Conservation (phyloP, 2,329 filamentous ascomycete species). For the Phoma herbarum region DNA sequence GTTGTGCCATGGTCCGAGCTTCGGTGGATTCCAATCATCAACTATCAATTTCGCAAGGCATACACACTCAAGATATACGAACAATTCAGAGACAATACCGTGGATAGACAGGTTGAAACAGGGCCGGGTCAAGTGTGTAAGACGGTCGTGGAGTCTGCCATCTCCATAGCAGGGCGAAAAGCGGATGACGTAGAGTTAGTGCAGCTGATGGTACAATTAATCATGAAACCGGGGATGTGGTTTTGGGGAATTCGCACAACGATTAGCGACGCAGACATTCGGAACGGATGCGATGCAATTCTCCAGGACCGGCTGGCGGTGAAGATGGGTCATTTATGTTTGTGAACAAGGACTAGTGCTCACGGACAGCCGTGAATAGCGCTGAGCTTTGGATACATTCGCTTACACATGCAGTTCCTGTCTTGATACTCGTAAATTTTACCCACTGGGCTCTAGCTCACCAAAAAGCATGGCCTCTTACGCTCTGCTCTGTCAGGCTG, state of each 20-base stretch:
- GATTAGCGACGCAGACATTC: neutral
- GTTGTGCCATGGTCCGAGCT: neutral
- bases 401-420: too few relatives aligned
- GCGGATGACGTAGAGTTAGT: neutral
- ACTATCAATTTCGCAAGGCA: neutral
- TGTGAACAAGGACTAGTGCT: too few relatives aligned
- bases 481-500: too few relatives aligned
- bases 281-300: neutral
- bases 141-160: neutral
- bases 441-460: too few relatives aligned
- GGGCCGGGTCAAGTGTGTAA: neutral
- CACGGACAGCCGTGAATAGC: too few relatives aligned
- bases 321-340: neutral
- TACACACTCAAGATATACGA: neutral
- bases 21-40: neutral
- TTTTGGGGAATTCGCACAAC: constrained; percentile 32
- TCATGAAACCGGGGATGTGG: neutral
- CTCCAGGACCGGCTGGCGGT: neutral
- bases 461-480: too few relatives aligned
- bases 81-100: neutral
- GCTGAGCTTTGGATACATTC: too few relatives aligned
- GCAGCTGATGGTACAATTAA: neutral
- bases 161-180: neutral
- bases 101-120: neutral
- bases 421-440: too few relatives aligned